Evolutionary conservation across 1,284 basidiomycete genomes (phyloP).

Genomic region (Apiotrichum gamsii): DNA sequence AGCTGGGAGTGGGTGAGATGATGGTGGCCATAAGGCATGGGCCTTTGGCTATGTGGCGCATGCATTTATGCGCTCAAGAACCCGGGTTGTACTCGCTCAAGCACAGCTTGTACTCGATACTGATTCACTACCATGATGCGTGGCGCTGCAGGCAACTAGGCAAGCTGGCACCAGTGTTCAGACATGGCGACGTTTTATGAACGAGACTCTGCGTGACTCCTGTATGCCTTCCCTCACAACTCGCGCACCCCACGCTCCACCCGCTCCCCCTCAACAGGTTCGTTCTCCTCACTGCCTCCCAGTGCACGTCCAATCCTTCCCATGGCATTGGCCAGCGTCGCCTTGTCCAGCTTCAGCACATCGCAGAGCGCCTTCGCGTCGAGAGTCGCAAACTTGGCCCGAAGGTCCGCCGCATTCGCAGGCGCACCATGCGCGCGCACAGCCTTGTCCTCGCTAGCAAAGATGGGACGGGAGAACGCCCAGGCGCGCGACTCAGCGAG

Average conservation of each 20-base stretch:
- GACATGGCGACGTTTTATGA: too few relatives aligned
- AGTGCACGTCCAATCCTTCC: constrained; percentile 5
- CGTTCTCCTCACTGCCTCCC: constrained; percentile 3
- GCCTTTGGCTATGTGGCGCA: too few relatives aligned
- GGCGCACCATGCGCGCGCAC: not conserved
- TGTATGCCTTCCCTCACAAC: too few relatives aligned
- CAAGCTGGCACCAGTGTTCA: too few relatives aligned
- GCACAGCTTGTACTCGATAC: too few relatives aligned
- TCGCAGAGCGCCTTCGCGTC: not conserved
- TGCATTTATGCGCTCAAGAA: too few relatives aligned
- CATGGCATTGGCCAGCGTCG: constrained; percentile 3
- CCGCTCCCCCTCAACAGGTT: constrained; percentile 7
- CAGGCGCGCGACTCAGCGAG: constrained; percentile 8
- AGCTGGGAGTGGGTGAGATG: too few relatives aligned
- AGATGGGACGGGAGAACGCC: constrained; percentile 9
- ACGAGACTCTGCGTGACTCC: too few relatives aligned
- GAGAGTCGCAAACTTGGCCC: not conserved
- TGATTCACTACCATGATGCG: too few relatives aligned
- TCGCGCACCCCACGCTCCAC: constrained; percentile 18
- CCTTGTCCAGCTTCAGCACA: not conserved
- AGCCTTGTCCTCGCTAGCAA: not conserved
- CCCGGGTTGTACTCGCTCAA: too few relatives aligned
- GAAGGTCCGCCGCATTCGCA: not conserved
- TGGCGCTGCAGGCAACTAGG: too few relatives aligned
- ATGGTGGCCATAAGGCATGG: too few relatives aligned